Percentiles rank a stretch among this genome's conserved stretches.
Evolutionary conservation across 768 basidiomycete genomes (phyloP).

Genomic region (Pisolithus tinctorius): DNA sequence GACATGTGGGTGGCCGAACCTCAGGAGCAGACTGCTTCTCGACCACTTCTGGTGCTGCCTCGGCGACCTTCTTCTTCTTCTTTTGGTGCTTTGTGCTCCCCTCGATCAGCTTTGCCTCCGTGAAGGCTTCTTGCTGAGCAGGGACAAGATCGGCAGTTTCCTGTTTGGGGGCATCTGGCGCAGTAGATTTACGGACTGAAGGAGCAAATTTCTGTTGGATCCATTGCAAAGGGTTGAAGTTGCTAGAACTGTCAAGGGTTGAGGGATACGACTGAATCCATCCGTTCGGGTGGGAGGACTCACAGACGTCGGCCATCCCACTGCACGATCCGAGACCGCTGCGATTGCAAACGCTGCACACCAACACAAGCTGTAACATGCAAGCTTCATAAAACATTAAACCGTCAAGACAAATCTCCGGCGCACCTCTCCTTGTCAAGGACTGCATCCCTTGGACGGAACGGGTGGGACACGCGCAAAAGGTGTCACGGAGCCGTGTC

Average conservation of each 20-base stretch:
- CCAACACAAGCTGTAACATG: constrained; percentile 8
- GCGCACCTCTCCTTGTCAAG: constrained; percentile 21
- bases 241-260: constrained; percentile 29
- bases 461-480: constrained; percentile 6
- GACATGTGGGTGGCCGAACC: constrained; percentile 11
- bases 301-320: constrained; percentile 42
- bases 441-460: constrained; percentile 21
- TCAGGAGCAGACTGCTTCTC: constrained; percentile 23
- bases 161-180: constrained; percentile 36
- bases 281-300: constrained; percentile 11
- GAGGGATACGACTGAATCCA: not conserved
- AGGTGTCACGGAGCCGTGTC: constrained; percentile 10
- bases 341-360: constrained; percentile 8
- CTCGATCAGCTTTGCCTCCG: constrained; percentile 13
- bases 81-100: constrained; percentile 13
- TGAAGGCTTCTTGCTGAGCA: constrained; percentile 40
- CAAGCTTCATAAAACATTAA: constrained; percentile 1
- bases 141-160: constrained; percentile 30
- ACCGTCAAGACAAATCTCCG: not conserved
- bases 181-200: constrained; percentile 34
- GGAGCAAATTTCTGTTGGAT: constrained; percentile 53
- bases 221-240: constrained; percentile 57
- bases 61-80: constrained; percentile 3
- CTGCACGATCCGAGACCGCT: constrained; percentile 5
- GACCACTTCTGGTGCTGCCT: constrained; percentile 7